Base-by-base conservation (phyloP, 2,329 filamentous ascomycete genomes). In the Fusarium sp. region DNA sequence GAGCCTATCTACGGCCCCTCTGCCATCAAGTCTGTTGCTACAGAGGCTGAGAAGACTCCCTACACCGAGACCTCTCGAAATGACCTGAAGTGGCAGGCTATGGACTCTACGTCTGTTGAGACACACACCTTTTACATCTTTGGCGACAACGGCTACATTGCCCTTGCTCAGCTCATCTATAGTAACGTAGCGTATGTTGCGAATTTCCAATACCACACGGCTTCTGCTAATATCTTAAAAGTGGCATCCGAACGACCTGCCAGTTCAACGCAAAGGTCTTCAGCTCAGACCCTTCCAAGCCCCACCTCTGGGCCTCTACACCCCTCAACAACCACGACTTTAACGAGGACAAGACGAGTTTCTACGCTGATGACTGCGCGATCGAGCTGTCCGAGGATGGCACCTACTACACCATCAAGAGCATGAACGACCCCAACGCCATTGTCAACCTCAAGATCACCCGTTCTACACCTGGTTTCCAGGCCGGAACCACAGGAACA, bases 241-340 rank as follows among this genome's bases (percentile, higher is more conserved):
- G 95, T 78, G 95, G 96, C 82, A 90, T 99, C 75, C 93, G 93
- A 79, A 95, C 93, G 48, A 99, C 96, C 33, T 92, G 90, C 81
- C 96, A 98, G 85, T 98, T 98, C 89, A 98, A 94, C 86, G 90
- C 90, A 83, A 98, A 98, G 87, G 89, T 98, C 83, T 97, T 96
- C 86, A 93, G 93, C 82, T 88, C 90, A 68, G 92, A 93, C 77
- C 87, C 87, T 75, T 89, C 91, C 74, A 92, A 93, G 80, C 90
- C 93, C 65, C 90, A 92, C 80, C 87, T 96, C 51, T 99, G 95
- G 94, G 93, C 91, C 77, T 93, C 95, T 33, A 94, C 94, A 74
- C 91, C 92, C 63, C 88, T 99, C 69, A 87, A 84, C 77, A 92
- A 98, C 84, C 88, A 92, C 81, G 91, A 93, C 69, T 97, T 98